Conservation (phyloP, 2,329 filamentous ascomycete species). For the Verticillium longisporum region DNA sequence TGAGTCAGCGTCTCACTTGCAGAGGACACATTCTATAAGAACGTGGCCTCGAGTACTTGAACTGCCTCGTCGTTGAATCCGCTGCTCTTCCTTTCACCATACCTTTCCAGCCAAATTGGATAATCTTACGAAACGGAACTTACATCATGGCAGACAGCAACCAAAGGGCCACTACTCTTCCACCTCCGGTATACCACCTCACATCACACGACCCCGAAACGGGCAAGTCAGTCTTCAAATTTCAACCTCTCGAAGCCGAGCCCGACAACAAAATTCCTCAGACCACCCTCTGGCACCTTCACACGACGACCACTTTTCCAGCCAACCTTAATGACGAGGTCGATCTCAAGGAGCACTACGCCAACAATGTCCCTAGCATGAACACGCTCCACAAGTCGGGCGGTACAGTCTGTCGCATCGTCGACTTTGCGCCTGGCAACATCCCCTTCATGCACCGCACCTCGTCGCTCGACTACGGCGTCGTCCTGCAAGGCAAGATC, state of each 20-base stretch:
- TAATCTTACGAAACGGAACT: neutral
- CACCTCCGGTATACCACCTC: neutral
- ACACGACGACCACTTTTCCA: constrained; percentile 4
- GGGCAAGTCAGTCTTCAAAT: neutral
- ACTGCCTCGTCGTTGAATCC: neutral
- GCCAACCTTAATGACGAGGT: constrained; percentile 7
- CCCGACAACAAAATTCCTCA: constrained; percentile 16
- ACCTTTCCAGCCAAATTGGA: too few species aligned
- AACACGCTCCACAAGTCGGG: constrained; percentile 8
- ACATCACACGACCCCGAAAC: neutral
- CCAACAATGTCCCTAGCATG: constrained; percentile 6
- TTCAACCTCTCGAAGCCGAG: neutral
- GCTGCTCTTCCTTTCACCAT: neutral
- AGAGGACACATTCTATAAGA: too few species aligned
- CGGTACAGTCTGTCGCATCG: constrained; percentile 9
- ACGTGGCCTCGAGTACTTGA: too few species aligned
- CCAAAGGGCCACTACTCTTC: neutral
- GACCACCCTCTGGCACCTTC: constrained; percentile 14
- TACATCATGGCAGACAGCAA: neutral
- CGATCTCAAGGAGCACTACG: constrained; percentile 7
- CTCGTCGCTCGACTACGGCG: constrained; percentile 36
- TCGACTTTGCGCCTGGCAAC: constrained; percentile 11
- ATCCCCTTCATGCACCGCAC: constrained; percentile 34
- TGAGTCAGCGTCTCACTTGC: too few species aligned
- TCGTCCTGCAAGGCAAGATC: constrained; percentile 37